Evolutionary conservation across 1,284 basidiomycete species (phyloP).

Genomic region (Acaromyces ingoldii): DNA sequence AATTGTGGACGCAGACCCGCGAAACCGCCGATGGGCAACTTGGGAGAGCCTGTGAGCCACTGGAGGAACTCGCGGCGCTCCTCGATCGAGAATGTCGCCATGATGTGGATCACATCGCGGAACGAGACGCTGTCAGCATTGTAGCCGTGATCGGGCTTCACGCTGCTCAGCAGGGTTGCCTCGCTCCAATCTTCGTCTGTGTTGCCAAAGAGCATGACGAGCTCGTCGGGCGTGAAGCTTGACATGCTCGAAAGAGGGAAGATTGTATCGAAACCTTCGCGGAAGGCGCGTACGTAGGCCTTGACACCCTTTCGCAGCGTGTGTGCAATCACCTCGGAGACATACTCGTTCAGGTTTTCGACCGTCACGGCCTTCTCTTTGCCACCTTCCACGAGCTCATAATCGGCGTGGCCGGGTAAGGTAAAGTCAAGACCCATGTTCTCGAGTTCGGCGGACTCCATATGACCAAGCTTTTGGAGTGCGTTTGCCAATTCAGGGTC

Average conservation of each 20-base stretch:
- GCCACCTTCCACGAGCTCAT: conserved; percentile 81
- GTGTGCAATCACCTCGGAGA: conserved; percentile 58
- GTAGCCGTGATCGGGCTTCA: conserved; percentile 98
- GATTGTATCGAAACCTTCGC: conserved; percentile 61
- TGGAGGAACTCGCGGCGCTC: conserved; percentile 84
- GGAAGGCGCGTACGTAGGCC: conserved; percentile 48
- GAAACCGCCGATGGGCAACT: conserved; percentile 79
- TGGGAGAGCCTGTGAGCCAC: conserved; percentile 85
- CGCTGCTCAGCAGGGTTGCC: conserved; percentile 74
- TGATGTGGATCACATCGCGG: conserved; percentile 76
- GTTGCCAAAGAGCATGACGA: conserved; percentile 89
- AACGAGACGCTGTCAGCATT: conserved; percentile 88
- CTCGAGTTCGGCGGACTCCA: conserved; percentile 64
- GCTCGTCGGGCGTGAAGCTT: conserved; percentile 87
- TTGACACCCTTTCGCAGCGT: conserved; percentile 46
- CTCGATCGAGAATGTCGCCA: conserved; percentile 70
- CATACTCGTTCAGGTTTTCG: conserved; percentile 82
- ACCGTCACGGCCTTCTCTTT: conserved; percentile 72
- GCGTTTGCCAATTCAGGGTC: conserved; percentile 81
- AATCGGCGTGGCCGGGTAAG: conserved; percentile 79
- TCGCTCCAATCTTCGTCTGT: conserved; percentile 64
- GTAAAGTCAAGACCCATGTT: conserved; percentile 93
- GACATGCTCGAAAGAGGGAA: conserved; percentile 85
- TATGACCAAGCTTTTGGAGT: conserved; percentile 66
- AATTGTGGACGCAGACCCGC: conserved; percentile 86